Base-by-base conservation (phyloP, 108 stramenopile species). In the Cyclotella choctawhatcheeana region DNA sequence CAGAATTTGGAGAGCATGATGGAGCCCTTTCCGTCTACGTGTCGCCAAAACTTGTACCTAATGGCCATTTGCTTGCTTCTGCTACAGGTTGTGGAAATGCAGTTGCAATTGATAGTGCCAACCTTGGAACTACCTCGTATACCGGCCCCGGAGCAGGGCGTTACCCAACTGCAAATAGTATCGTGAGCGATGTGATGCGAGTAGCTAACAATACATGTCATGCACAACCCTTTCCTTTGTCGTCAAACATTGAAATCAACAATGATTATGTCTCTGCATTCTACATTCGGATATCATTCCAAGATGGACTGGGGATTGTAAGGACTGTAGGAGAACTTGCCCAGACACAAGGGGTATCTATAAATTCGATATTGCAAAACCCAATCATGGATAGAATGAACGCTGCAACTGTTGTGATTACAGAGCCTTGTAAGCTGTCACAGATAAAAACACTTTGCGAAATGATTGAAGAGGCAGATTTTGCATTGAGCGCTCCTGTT, bases 141-240 rank as follows among this genome's bases (percentile, higher is more conserved):
- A 77, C 79, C 22, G 95, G 97, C 6, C 94, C 95, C 5, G 97
- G 97, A 2, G 91, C 94, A 7, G 97, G 97, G 4, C 87, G 97
- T n/a, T 96, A 85, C 62, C 89, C 97, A n/a, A 95, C 96, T 3
- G 97, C 97, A 34, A 97, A 97, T 69, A 86, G 88, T n/a, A 82
- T 96, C 17, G 94, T 97, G 3, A 90, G 89, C n/a, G 97, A 97
- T 84, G 65, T 96, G 32, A 67, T 81, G 40, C 88, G 97, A 55
- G 63, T 95, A 21, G 94, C 92, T 24, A 69, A 74, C 55, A 76
- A 70, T 21, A 78, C 77, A 26, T 85, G 84, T 34, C 71, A 66
- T 18, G 8, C 52, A 10, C 20, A 37, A 33, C 79, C 81, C 7
- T 82, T 85, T 32, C 85, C 84, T 10, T 44, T 73, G 0, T 52